Evolutionary conservation across 176 grass and related monocot genomes (phyloP).

Genomic region (Triticum dicoccoides): DNA sequence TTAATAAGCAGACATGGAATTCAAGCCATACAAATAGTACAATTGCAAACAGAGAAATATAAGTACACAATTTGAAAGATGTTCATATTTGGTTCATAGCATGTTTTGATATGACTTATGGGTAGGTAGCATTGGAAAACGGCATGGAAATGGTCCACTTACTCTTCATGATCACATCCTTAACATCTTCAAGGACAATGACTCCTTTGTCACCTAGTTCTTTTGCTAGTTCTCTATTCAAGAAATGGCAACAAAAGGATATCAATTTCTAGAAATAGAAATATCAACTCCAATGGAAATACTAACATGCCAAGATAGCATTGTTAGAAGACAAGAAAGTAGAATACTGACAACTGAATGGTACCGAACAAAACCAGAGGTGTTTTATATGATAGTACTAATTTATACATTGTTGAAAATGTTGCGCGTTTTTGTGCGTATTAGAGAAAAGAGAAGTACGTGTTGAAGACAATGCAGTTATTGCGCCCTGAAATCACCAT

Average conservation of each 20-base stretch:
- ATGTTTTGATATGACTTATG: background rate
- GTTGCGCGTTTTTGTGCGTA: no score
- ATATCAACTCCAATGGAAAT: background rate
- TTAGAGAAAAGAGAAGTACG: no score
- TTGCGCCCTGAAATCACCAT: background rate
- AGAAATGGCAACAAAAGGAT: slow-evolving; percentile 31
- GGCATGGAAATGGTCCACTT: slow-evolving; percentile 8
- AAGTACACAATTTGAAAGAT: background rate
- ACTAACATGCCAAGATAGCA: background rate
- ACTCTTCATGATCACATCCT: slow-evolving; percentile 86
- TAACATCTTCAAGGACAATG: slow-evolving; percentile 78
- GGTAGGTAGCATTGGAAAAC: background rate
- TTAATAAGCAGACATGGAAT: slow-evolving; percentile 7
- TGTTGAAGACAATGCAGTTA: background rate
- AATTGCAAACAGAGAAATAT: background rate
- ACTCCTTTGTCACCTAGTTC: slow-evolving; percentile 60
- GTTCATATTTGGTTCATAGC: background rate
- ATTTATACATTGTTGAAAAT: no score
- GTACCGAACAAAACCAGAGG: background rate
- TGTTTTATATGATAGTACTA: background rate
- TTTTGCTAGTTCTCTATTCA: slow-evolving; percentile 83
- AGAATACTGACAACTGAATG: background rate
- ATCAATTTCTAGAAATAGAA: background rate
- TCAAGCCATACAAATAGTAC: background rate
- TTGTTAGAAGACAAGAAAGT: background rate